A percentile compares a stretch with the other conserved stretches of the same genome.
Conservation (phyloP, 345 rosid species). For the Eutrema heterophyllum region DNA sequence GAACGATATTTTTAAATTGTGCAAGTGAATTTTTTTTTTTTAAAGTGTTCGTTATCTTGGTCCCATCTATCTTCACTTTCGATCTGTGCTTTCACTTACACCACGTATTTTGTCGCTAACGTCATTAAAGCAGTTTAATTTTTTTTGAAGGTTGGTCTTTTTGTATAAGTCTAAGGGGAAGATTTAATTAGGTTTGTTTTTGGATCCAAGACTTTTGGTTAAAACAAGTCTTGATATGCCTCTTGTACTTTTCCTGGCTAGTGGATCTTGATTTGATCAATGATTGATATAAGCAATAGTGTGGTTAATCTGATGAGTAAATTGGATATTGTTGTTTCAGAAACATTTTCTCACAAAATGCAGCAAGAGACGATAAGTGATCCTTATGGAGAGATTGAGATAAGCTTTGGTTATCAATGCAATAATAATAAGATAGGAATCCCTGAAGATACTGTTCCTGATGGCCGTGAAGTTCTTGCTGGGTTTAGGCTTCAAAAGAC, state of each 20-base stretch:
- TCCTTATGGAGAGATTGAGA: conserved; percentile 68
- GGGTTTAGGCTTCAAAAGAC: conserved; percentile 49
- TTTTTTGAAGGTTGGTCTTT: not conserved
- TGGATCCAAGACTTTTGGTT: not conserved
- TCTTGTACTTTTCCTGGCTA: not conserved
- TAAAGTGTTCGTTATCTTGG: conserved; percentile 6
- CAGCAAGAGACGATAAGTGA: conserved; percentile 35
- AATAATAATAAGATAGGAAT: conserved; percentile 28
- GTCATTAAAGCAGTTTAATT: not conserved
- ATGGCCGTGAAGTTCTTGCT: conserved; percentile 29
- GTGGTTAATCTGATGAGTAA: not conserved
- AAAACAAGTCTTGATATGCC: not conserved
- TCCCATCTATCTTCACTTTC: conserved; percentile 18
- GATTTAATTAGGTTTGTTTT: not conserved
- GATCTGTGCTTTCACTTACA: not conserved
- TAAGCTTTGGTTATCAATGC: conserved; percentile 94
- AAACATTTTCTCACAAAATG: conserved; percentile 25
- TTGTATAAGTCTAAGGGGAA: not conserved
- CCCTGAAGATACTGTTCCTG: conserved; percentile 12
- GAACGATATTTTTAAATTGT: not conserved
- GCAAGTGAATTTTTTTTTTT: too few relatives aligned
- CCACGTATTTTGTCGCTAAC: conserved; percentile 11
- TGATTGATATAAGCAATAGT: not conserved
- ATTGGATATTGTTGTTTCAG: conserved; percentile 18
- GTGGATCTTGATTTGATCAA: not conserved